These are phyloP conservation scores for Suillus discolor DNA, from an alignment of 768 basidiomycete species.

Conservation along the genomic window DNA sequence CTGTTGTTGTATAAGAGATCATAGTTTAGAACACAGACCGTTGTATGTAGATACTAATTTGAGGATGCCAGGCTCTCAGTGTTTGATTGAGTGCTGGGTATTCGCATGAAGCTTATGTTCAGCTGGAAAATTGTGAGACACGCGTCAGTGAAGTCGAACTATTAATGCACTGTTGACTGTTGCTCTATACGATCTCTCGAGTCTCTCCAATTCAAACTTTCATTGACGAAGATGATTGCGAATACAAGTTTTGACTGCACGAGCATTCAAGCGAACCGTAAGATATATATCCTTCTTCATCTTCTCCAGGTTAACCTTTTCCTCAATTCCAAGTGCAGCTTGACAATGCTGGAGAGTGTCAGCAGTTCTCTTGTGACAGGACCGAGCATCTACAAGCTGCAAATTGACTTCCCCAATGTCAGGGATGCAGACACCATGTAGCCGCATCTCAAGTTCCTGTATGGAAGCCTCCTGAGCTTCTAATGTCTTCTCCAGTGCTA, in stretches of 20 bases:
- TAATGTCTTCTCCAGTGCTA: conserved; percentile 3
- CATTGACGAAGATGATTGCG: conserved; percentile 16
- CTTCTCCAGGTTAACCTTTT: too few relatives aligned
- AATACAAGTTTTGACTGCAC: conserved; percentile 17
- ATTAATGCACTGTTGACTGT: conserved; percentile 17
- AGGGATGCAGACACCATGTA: neutral
- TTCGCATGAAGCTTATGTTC: conserved; percentile 25
- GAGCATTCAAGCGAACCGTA: conserved; percentile 18
- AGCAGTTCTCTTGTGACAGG: neutral
- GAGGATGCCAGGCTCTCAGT: conserved; percentile 28
- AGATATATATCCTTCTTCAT: too few relatives aligned
- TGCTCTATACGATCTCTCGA: conserved; percentile 14
- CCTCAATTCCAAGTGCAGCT: too few relatives aligned
- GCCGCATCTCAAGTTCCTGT: neutral
- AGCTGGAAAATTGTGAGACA: conserved; percentile 26
- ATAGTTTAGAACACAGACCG: conserved; percentile 23
- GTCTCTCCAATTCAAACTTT: conserved; percentile 20
- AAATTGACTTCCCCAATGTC: neutral
- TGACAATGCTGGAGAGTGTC: conserved; percentile 6
- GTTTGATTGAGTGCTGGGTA: conserved; percentile 24
- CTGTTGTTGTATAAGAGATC: conserved; percentile 12
- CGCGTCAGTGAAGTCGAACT: conserved; percentile 13
- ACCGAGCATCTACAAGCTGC: too few relatives aligned
- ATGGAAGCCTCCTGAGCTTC: neutral
- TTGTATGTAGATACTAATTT: conserved; percentile 29